Base-by-base conservation (phyloP, 164 flowering plant species). In the Litsea cubeba region DNA sequence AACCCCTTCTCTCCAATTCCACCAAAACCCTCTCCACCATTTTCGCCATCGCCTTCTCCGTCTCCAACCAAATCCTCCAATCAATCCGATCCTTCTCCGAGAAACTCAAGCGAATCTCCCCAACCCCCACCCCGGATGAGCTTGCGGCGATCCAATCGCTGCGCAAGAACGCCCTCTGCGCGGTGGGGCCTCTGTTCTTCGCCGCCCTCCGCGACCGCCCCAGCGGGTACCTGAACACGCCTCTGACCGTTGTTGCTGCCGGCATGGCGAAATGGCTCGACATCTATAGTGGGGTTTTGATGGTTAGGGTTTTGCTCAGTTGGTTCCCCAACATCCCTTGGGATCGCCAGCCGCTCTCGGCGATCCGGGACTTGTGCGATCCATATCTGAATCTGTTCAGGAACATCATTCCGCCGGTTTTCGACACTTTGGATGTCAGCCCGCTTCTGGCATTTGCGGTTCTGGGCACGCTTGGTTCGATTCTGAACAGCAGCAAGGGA, bases 311-410 rank as follows among this genome's bases (percentile, higher is more conserved):
- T 78, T 83, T 95, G 83, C 90, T 95, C n/a, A 92, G 97, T 79
- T 93, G 99, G 99, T 95, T 95, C 81, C 99, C 99, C 0, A 95
- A 93, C 83, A 90, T 94, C 32, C 97, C 97, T 0, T 92, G 97
- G 98, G 98, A 94, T 1, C 82, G 90, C 17, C 98, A 94, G 83
- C 98, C 97, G 0, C 70, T 92, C 12, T 88, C 95, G 2, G 98
- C 98, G 0, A 89, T 95, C 70, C 74, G 99, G 76, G 99, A 95
- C 74, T 79, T 95, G 51, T 95, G 99, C 69, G 97, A 95, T 77
- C 99, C 99, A 0, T 95, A 89, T 70, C 71, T 95, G 86, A 95
- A 87, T 75, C 75, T 95, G 70, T 94, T 94, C 71, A 80, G 97
- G 86, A 90, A 89, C 62, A 86, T 92, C 11, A 91, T 94, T 68